Evolutionary conservation across 176 grass and related monocot genomes (phyloP).

Genomic region (Olyra latifolia): DNA sequence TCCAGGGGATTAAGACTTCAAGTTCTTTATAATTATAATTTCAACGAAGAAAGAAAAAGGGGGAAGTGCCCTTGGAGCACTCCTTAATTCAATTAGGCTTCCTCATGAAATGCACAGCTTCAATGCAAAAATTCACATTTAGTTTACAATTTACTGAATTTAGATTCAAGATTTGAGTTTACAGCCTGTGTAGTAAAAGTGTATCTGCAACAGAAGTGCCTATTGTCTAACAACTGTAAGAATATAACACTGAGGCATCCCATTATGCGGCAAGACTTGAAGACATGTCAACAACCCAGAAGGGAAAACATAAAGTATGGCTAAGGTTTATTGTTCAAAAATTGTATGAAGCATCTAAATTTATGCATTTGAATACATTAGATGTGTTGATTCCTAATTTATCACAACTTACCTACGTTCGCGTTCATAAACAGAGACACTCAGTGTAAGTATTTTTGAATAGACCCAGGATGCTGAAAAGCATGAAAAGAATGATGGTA

Average conservation of each 20-base stretch:
- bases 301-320: not conserved
- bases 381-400: not conserved
- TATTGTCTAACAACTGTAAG: not conserved
- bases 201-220: not conserved
- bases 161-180: constrained; percentile 3
- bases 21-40: not conserved
- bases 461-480: constrained; percentile 84
- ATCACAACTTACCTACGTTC: constrained; percentile 59
- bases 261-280: not conserved
- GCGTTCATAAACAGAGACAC: constrained; percentile 77
- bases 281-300: not conserved
- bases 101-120: not conserved
- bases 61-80: not conserved
- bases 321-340: constrained; percentile 29
- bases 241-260: not conserved
- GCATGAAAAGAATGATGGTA: constrained; percentile 68
- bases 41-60: not conserved
- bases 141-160: not conserved
- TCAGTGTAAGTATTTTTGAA: constrained; percentile 79
- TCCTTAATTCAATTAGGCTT: not conserved
- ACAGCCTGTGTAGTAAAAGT: constrained; percentile 1
- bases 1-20: not conserved
- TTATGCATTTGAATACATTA: not conserved
- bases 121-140: not conserved
- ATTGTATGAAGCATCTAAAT: not conserved